Evolutionary conservation across 106 monocot genomes (phyloP), one percentile per base, ranked within the genome.

Genomic region (Cymbidium sinense): DNA sequence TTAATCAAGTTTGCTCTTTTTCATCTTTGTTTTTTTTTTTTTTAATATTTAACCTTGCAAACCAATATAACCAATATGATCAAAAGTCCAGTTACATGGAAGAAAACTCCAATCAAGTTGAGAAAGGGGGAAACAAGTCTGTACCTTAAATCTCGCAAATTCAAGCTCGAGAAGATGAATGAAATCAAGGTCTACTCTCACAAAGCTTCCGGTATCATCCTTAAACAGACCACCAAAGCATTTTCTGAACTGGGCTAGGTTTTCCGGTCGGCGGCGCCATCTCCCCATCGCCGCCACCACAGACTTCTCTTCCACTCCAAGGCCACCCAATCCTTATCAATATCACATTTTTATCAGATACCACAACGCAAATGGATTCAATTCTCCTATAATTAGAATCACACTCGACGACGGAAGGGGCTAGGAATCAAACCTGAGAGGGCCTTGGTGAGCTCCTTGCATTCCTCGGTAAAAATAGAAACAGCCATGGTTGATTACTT

Each of bases 91-190:
- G 7, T 5, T 7, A 62, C n/a, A 62, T 10, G 25, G 25, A 25
- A 7, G 1, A 25, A 61, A 61, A 6, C 61, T 61, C 23, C 61
- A 61, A 61, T 61, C 61, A 21, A 27, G 27, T 61, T 7, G 4
- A 61, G 9, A 25, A 61, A n/a, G n/a, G n/a, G n/a, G n/a, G n/a
- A 61, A 61, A 23, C 61, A 61, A 61, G 5, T 27, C 23, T 11
- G 50, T 77, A 85, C 91, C 89, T 87, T 92, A 77, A 92, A 89
- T 23, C 92, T 83, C 1, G 87, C 82, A 54, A 89, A 89, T 41
- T 92, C 92, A 29, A 76, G 39, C 77, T 47, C 47, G 11, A 47
- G 47, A 12, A 47, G 13, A 62, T 70, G 77, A 43, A 86, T 34
- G 81, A 76, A 82, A 34, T 82, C 83, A 23, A 87, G 85, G 61